These are phyloP conservation scores for Alternaria sp. DNA, from an alignment of 2,329 filamentous ascomycete genomes.

Conservation along the genomic window DNA sequence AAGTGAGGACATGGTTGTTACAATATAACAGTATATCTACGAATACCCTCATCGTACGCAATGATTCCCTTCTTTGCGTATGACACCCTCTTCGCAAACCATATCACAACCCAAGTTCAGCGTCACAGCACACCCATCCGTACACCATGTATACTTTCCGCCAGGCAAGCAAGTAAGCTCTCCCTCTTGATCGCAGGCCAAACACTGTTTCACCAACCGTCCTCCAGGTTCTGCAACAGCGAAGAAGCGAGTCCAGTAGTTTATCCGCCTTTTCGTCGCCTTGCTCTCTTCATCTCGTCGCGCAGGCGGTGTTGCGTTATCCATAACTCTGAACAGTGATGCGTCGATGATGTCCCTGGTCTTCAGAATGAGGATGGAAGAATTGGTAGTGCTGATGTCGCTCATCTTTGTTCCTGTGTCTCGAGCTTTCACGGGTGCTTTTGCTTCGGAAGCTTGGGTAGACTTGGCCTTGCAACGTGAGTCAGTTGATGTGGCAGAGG, in stretches of 20 bases:
- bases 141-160: background rate
- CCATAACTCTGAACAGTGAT: background rate
- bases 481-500: background rate
- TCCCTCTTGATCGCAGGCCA: background rate
- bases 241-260: background rate
- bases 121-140: background rate
- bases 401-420: background rate
- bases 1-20: background rate
- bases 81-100: background rate
- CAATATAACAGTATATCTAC: background rate
- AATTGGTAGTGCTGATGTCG: background rate
- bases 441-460: background rate
- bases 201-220: background rate
- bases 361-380: background rate
- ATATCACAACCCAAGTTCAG: background rate
- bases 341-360: background rate
- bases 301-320: background rate
- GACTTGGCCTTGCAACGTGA: background rate
- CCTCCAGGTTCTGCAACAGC: background rate
- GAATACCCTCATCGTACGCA: background rate
- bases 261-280: background rate
- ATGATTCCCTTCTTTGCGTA: background rate
- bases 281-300: background rate
- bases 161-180: background rate
- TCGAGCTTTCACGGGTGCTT: background rate